These are phyloP conservation scores for Phaseolus lunatus DNA, from an alignment of 306 rosid species.

Conservation along the genomic window DNA sequence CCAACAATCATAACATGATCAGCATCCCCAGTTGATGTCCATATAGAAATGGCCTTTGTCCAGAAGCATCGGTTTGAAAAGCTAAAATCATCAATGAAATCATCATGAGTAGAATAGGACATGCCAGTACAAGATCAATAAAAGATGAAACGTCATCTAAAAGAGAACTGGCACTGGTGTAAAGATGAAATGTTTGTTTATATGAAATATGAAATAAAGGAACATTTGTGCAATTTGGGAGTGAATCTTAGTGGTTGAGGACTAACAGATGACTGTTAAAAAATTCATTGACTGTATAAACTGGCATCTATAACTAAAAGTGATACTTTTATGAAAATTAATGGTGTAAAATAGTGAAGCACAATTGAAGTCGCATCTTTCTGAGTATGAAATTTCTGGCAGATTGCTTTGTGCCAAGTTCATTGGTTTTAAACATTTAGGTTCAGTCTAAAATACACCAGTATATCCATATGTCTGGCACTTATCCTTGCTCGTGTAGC, in stretches of 20 bases:
- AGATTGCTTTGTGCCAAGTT: conserved; percentile 13
- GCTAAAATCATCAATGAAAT: conserved; percentile 50
- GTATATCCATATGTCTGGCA: background rate
- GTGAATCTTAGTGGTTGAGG: background rate
- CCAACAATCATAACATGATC: conserved; percentile 83
- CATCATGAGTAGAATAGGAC: conserved; percentile 29
- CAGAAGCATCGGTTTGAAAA: conserved; percentile 84
- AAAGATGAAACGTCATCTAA: background rate
- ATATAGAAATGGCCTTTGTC: conserved; percentile 81
- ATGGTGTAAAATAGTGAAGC: conserved; percentile 3
- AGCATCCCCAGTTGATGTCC: conserved; percentile 85
- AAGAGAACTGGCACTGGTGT: background rate
- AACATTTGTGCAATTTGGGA: conserved; percentile 9
- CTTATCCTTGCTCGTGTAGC: conserved; percentile 8
- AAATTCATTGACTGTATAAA: background rate
- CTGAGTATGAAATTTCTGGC: background rate
- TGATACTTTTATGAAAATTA: conserved; percentile 9
- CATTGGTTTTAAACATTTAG: background rate
- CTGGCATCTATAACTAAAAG: conserved; percentile 5
- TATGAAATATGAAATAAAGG: conserved; percentile 18
- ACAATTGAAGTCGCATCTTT: background rate
- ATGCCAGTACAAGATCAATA: conserved; percentile 26
- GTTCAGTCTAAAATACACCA: background rate
- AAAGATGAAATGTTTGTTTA: conserved; percentile 10
- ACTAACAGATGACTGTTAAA: background rate